Evolutionary conservation across 192 early-diverging fungal species (phyloP), one percentile per base, ranked within the genome.

Genomic region (Rhizoclosmatium globosum): DNA sequence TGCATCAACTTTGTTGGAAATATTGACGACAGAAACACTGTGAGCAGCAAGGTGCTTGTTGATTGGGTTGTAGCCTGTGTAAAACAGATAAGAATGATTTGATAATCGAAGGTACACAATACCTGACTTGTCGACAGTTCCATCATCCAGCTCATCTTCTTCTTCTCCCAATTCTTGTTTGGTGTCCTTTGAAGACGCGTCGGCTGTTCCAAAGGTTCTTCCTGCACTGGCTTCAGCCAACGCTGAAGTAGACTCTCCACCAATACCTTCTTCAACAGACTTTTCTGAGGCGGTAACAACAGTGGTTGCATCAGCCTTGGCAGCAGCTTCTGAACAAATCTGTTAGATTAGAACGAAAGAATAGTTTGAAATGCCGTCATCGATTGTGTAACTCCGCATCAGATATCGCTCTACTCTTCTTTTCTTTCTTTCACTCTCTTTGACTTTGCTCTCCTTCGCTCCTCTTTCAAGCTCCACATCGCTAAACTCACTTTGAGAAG

Each of bases 1-100:
- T 77, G 93, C 86, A 75, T 98, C 95, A 47, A 84, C 76, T 74
- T 95, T 82, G 79, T 98, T 98, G 50, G 97, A 94, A 9, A 98
- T 95, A 68, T 95, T 94, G 15, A 90, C 89, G 6, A 98, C 87
- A 0, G 96, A 94, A 31, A 98, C 95, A 68, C 82, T 86, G 83
- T 93, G 95, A 76, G 95, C 76, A 11, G 71, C 64, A 13, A 85
- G 71, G 43, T 78, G 82, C 44, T 80, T 46, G 77, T 87, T 87
- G 46, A 84, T 82, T 3, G 84, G 84, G 4, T 70, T 67, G 59
- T 84, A 86, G 21, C 64, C 73, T 76, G 23, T 31, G 50, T 1
- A 53, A 53, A 7, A 53, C 50, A 53, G 6, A 17, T 53, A 17
- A 17, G 50, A 53, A 31, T 31, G 31, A 31, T 31, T 31, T 0